These are phyloP conservation scores for Yamadazyma songkhlaensis DNA, from an alignment of 1,139 yeast genomes.

Conservation along the genomic window DNA sequence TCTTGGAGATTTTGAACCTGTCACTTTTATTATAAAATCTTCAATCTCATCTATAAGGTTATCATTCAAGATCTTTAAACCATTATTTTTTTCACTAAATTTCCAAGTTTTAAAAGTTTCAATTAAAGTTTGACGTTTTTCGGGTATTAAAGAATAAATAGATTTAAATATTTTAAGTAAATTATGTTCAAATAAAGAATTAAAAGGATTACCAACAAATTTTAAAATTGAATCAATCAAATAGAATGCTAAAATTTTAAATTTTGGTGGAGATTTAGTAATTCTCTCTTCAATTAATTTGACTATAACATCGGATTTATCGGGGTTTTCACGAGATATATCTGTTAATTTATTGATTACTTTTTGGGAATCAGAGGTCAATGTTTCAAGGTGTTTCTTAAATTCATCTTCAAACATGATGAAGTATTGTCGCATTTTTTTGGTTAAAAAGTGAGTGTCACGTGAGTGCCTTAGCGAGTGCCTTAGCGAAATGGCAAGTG, in stretches of 20 bases:
- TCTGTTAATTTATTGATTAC: conserved; percentile 39
- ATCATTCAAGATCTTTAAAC: conserved; percentile 35
- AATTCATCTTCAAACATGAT: conserved; percentile 23
- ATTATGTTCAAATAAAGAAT: conserved; percentile 32
- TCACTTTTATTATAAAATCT: conserved; percentile 39
- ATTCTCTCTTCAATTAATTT: conserved; percentile 34
- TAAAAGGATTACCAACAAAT: conserved; percentile 45
- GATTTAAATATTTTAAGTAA: conserved; percentile 36
- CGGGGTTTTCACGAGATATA: conserved; percentile 32
- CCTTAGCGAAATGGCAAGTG: too few species aligned
- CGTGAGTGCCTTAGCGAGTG: too few species aligned
- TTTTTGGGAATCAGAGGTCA: conserved; percentile 39
- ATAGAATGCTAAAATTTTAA: conserved; percentile 38
- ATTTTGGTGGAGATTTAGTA: conserved; percentile 35
- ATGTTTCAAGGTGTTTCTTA: conserved; percentile 28
- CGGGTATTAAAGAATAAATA: conserved; percentile 38
- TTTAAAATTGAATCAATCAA: conserved; percentile 43
- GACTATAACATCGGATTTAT: conserved; percentile 31
- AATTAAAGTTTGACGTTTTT: conserved; percentile 37
- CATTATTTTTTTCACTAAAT: conserved; percentile 29
- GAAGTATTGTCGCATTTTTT: background rate
- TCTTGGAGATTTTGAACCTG: conserved; percentile 12
- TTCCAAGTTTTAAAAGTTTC: conserved; percentile 43
- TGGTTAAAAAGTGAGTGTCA: too few species aligned
- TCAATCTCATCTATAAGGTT: conserved; percentile 32